Conservation (phyloP, 169 alveolate genomes). For the Plasmodium coatneyi region DNA sequence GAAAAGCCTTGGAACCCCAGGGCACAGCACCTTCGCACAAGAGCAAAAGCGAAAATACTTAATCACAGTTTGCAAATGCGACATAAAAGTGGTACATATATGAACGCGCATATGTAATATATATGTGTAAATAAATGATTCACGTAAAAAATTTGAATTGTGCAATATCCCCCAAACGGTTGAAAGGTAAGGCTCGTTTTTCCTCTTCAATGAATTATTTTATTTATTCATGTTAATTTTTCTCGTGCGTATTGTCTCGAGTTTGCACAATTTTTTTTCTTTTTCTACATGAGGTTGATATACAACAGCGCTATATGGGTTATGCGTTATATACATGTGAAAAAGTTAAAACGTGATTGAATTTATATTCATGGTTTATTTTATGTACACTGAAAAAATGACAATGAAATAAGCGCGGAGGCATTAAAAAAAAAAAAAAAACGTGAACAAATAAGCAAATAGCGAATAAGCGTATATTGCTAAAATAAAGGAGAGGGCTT, state of each 20-base stretch:
- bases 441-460: not conserved
- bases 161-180: not conserved
- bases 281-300: not conserved
- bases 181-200: not conserved
- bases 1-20: not conserved
- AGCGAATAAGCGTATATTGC: not conserved
- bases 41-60: not conserved
- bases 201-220: not conserved
- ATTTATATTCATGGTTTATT: not conserved
- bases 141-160: not conserved
- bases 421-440: too few species aligned
- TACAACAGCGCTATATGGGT: not conserved
- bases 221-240: too few species aligned
- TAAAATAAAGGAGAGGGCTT: not conserved
- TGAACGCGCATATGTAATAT: not conserved
- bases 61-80: not conserved
- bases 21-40: not conserved
- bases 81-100: not conserved
- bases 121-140: not conserved
- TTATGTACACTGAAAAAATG: not conserved
- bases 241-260: not conserved
- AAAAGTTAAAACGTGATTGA: too few species aligned
- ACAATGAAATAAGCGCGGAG: not conserved
- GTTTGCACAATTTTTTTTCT: not conserved
- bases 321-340: not conserved